Percentiles rank a stretch among this genome's conserved stretches.
phyloP scores from a whole-genome alignment of 169 alveolate genomes.

The Toxoplasma gondii region DNA sequence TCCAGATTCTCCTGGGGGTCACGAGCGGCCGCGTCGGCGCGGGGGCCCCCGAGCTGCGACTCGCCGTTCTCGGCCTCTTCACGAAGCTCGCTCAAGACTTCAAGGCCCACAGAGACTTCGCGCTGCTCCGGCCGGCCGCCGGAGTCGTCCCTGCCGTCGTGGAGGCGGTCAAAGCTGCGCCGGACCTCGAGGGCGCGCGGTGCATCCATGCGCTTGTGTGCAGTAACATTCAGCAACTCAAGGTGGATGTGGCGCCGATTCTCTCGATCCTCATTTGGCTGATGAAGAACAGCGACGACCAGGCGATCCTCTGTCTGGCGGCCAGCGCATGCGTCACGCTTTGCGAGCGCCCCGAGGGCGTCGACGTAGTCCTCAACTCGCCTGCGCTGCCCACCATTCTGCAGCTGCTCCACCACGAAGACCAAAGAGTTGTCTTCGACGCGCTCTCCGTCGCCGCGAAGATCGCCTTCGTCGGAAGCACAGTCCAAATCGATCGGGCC shows the following conservation, averaged over 20 bases:
- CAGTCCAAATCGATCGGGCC: constrained; percentile 78
- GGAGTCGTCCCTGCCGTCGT: constrained; percentile 65
- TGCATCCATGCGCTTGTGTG: constrained; percentile 66
- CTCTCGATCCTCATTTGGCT: constrained; percentile 56
- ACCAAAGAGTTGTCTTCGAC: constrained; percentile 80
- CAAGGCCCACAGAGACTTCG: constrained; percentile 53
- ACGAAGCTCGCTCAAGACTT: constrained; percentile 65
- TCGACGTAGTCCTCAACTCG: constrained; percentile 61
- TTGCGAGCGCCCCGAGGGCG: constrained; percentile 67
- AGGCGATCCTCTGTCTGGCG: constrained; percentile 61
- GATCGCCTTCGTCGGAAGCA: constrained; percentile 85
- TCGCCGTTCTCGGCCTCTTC: constrained; percentile 61
- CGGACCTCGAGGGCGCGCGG: constrained; percentile 60
- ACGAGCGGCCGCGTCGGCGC: constrained; percentile 36
- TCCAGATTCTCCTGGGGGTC: constrained; percentile 51
- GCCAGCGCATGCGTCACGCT: constrained; percentile 68
- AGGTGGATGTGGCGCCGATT: constrained; percentile 54
- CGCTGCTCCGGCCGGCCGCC: constrained; percentile 54
- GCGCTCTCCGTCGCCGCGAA: constrained; percentile 86
- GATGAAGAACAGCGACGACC: constrained; percentile 59
- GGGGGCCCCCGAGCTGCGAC: constrained; percentile 67
- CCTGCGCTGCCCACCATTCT: constrained; percentile 64
- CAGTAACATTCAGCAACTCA: constrained; percentile 50
- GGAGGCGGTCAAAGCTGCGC: constrained; percentile 55
- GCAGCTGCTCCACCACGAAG: constrained; percentile 62